Percentiles rank a stretch among this genome's conserved stretches.
These are phyloP conservation scores for Rhizopogon salebrosus DNA, from an alignment of 768 basidiomycete species.

Conservation along the genomic window DNA sequence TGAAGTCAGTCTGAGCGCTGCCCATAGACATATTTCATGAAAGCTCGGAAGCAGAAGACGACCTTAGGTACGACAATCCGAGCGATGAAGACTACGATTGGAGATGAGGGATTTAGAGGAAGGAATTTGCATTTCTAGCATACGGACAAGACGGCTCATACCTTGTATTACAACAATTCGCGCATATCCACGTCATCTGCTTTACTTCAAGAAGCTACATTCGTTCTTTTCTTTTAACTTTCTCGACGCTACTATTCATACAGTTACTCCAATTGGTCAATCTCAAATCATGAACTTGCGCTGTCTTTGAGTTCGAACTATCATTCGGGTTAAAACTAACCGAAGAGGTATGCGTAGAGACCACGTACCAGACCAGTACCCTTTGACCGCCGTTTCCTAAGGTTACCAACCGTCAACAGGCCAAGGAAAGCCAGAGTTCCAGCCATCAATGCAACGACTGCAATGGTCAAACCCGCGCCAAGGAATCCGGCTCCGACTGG, in stretches of 20 bases:
- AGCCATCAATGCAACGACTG: constrained; percentile 34
- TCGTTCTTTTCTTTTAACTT: constrained; percentile 10
- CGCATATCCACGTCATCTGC: constrained; percentile 14
- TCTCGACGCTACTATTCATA: background rate
- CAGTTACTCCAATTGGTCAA: background rate
- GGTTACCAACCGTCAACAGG: constrained; percentile 21
- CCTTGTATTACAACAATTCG: constrained; percentile 14
- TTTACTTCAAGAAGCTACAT: constrained; percentile 5
- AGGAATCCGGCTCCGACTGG: constrained; percentile 64
- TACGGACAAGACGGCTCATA: background rate
- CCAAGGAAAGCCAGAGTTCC: constrained; percentile 38
- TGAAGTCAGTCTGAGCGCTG: constrained; percentile 1
- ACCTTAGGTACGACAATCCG: constrained; percentile 24
- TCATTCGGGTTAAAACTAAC: constrained; percentile 2
- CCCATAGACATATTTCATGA: constrained; percentile 54
- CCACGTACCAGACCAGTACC: constrained; percentile 12
- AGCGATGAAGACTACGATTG: constrained; percentile 28
- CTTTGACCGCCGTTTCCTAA: constrained; percentile 1
- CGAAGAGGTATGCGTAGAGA: background rate
- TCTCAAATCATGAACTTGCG: background rate
- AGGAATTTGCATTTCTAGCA: constrained; percentile 8
- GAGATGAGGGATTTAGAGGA: constrained; percentile 20
- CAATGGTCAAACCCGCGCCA: constrained; percentile 53
- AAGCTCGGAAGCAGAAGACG: constrained; percentile 43
- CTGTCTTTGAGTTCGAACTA: constrained; percentile 19